Base-by-base conservation (phyloP, 2,329 filamentous ascomycete species). In the Talaromyces sp. region DNA sequence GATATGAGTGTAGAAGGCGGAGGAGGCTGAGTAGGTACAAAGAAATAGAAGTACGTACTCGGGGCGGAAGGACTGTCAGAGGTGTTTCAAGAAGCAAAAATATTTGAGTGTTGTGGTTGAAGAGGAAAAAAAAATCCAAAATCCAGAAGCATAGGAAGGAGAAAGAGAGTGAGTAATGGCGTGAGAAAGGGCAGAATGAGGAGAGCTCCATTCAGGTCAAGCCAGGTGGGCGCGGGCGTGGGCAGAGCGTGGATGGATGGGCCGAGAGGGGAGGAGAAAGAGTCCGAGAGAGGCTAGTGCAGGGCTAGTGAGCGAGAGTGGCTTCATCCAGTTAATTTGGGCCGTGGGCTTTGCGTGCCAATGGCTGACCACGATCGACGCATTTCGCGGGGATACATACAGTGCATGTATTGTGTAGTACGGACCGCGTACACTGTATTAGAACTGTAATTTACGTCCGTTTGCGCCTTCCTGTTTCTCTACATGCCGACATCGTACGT, bases 121-220 rank as follows among this genome's bases (percentile, higher is more conserved):
- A 39, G 60, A 62, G 54, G 33, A 61, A 64, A 57, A 63, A 60
- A 68, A 62, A 66, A 57, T 37, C 33, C 27, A 57, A 56, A 64
- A 45, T 35, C 61, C 17, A 67, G 64, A 63, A 68, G 67, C 67
- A 66, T 54, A 62, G 60, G 63, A 43, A 66, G 50, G 66, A 67
- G 70, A 68, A 72, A 67, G 10, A 57, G 33, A 58, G 37, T 52
- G 37, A 50, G 69, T 69, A 37, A 62, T 56, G 39, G 61, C 37
- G 61, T 22, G 61, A 63, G 61, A 68, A 69, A 70, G 64, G 64
- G 66, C 68, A 66, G 63, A 68, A 68, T 63, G 62, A 65, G 19
- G 61, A 64, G 59, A 70, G 62, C 61, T 57, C 61, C 49, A 52
- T 52, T 52, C 25, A 52, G 49, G 49, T 39, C 52, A 56, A 37